These are phyloP conservation scores for Candida maltosa DNA, from an alignment of 805 yeast species.

Conservation along the genomic window DNA sequence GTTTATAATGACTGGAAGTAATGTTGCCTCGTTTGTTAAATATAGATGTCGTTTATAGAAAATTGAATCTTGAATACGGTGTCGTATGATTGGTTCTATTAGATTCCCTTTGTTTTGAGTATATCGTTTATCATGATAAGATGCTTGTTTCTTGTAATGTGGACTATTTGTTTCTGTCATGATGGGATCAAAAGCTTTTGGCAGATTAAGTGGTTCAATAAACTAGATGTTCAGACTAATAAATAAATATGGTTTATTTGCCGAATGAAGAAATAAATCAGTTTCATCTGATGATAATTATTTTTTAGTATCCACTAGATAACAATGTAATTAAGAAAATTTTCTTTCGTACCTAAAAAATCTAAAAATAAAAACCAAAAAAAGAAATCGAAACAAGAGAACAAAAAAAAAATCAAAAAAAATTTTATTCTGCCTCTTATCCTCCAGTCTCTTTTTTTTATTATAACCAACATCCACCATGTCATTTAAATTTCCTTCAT, in stretches of 20 bases:
- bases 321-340: no score
- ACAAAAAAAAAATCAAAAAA: no score
- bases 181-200: no score
- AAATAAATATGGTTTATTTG: no score
- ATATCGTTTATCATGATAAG: constrained; percentile 26
- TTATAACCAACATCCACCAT: constrained; percentile 14
- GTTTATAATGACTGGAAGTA: constrained; percentile 29
- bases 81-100: constrained; percentile 40
- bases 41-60: constrained; percentile 41
- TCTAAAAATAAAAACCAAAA: no score
- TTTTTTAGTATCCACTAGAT: background rate
- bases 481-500: constrained; percentile 39
- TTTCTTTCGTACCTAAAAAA: no score
- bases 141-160: constrained; percentile 15
- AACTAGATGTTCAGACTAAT: no score
- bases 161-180: constrained; percentile 6
- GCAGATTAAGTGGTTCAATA: background rate
- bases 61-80: constrained; percentile 39
- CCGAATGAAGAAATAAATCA: no score
- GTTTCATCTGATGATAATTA: no score
- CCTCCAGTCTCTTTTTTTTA: no score
- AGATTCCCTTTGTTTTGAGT: constrained; percentile 28
- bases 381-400: no score
- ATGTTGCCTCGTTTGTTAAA: constrained; percentile 38
- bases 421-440: no score